A percentile compares a stretch with the other conserved stretches of the same genome.
Conservation (phyloP, 2,329 filamentous ascomycete genomes). For the Biscogniauxia sp. region DNA sequence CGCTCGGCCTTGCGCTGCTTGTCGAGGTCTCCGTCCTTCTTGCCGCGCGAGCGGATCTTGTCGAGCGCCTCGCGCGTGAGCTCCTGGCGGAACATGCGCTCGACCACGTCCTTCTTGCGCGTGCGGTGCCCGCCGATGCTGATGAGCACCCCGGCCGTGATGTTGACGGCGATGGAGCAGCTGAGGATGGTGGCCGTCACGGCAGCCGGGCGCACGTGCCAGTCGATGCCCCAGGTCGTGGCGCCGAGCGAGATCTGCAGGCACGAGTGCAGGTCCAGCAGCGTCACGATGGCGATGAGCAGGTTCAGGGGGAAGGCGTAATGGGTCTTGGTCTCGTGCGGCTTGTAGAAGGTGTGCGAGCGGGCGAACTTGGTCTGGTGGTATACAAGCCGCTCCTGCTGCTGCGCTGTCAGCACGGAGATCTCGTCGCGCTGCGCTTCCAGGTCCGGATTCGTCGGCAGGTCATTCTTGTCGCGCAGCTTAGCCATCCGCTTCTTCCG, state of each 20-base stretch:
- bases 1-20: slow-evolving; percentile 27
- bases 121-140: slow-evolving; percentile 72
- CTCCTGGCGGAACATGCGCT: slow-evolving; percentile 73
- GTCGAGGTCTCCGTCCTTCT: slow-evolving; percentile 34
- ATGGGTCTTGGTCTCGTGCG: slow-evolving; percentile 81
- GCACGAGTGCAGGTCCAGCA: slow-evolving; percentile 76
- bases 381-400: slow-evolving; percentile 69
- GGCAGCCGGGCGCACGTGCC: slow-evolving; percentile 65
- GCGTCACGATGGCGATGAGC: slow-evolving; percentile 72
- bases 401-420: slow-evolving; percentile 61
- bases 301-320: slow-evolving; percentile 73
- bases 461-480: slow-evolving; percentile 66
- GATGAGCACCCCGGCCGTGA: slow-evolving; percentile 73
- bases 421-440: slow-evolving; percentile 46
- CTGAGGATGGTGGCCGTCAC: slow-evolving; percentile 79
- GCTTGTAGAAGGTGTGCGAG: slow-evolving; percentile 86
- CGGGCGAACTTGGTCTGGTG: slow-evolving; percentile 79
- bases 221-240: slow-evolving; percentile 76
- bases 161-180: slow-evolving; percentile 75
- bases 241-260: slow-evolving; percentile 78
- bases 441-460: slow-evolving; percentile 48
- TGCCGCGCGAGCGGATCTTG: slow-evolving; percentile 48
- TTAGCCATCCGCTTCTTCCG: slow-evolving; percentile 60
- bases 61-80: slow-evolving; percentile 57
- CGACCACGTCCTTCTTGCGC: slow-evolving; percentile 81